phyloP scores from a whole-genome alignment of 2,329 filamentous ascomycete species.

The Clathrospora elynae region DNA sequence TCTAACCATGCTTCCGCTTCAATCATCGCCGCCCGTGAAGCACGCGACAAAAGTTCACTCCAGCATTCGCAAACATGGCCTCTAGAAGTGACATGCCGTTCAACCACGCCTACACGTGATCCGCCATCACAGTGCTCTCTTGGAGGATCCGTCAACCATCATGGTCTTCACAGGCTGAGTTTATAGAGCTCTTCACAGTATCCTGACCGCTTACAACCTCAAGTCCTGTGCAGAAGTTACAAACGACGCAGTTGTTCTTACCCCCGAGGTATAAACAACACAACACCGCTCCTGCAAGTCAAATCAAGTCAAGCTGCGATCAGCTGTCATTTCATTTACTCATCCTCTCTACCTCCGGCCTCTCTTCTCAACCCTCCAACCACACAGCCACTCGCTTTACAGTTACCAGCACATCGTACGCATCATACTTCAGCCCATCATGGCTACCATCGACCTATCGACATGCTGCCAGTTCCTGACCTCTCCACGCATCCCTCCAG shows the following conservation, averaged over 20 bases:
- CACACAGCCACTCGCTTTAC: background rate
- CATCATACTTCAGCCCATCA: conserved; percentile 12
- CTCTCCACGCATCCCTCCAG: conserved; percentile 30
- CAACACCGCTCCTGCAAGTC: background rate
- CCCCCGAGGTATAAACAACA: conserved; percentile 2
- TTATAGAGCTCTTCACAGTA: conserved; percentile 14
- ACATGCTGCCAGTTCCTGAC: conserved; percentile 14
- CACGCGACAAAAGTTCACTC: background rate
- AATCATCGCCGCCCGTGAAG: conserved; percentile 1
- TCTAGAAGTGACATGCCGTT: background rate
- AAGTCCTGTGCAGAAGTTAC: background rate
- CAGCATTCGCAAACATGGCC: background rate
- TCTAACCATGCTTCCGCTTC: background rate
- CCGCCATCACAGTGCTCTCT: conserved; percentile 35
- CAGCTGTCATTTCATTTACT: background rate
- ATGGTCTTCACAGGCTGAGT: conserved; percentile 30
- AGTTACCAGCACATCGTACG: background rate
- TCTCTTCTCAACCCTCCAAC: background rate
- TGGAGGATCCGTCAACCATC: conserved; percentile 26
- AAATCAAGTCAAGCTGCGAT: background rate
- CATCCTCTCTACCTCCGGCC: background rate
- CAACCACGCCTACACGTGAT: conserved; percentile 5
- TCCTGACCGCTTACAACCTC: conserved; percentile 1
- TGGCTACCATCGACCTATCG: conserved; percentile 11
- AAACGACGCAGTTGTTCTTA: conserved; percentile 2